These are phyloP conservation scores for Penicillium digitatum DNA, from an alignment of 2,329 filamentous ascomycete species.

Conservation along the genomic window DNA sequence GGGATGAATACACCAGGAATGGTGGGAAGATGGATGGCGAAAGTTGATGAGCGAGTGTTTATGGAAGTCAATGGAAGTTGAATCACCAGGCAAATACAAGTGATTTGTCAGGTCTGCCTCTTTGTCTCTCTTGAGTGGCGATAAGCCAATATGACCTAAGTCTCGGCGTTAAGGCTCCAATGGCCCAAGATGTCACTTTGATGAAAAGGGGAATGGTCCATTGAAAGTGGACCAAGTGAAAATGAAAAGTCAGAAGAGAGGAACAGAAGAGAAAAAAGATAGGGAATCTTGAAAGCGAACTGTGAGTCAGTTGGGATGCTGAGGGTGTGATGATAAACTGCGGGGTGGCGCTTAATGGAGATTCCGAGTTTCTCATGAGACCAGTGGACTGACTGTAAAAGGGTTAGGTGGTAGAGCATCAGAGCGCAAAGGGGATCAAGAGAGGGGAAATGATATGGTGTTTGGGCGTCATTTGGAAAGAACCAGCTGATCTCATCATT, in stretches of 20 bases:
- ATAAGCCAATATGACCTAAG: conserved; percentile 13
- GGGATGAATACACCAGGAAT: conserved; percentile 1
- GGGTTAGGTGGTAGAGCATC: conserved; percentile 2
- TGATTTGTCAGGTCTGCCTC: conserved; percentile 21
- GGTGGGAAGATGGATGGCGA: not conserved
- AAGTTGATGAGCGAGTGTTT: conserved; percentile 7
- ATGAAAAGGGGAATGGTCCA: not conserved
- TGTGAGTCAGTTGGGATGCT: conserved; percentile 15
- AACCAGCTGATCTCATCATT: conserved; percentile 15
- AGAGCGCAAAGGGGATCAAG: not conserved
- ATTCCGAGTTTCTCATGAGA: conserved; percentile 11
- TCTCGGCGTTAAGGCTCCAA: conserved; percentile 18
- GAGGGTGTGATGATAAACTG: conserved; percentile 14
- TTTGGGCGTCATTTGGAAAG: conserved; percentile 7
- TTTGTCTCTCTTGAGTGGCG: conserved; percentile 15
- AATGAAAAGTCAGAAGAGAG: not conserved
- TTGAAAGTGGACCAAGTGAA: not conserved
- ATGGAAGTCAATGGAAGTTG: conserved; percentile 24
- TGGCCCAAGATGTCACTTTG: conserved; percentile 18
- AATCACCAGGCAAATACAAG: conserved; percentile 11
- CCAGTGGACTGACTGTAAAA: conserved; percentile 1
- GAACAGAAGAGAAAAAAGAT: not conserved
- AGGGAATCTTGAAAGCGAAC: not conserved
- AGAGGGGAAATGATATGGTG: not conserved
- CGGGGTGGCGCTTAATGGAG: conserved; percentile 14